Base-by-base conservation (phyloP, 768 basidiomycete species). In the Tricholoma sp. region DNA sequence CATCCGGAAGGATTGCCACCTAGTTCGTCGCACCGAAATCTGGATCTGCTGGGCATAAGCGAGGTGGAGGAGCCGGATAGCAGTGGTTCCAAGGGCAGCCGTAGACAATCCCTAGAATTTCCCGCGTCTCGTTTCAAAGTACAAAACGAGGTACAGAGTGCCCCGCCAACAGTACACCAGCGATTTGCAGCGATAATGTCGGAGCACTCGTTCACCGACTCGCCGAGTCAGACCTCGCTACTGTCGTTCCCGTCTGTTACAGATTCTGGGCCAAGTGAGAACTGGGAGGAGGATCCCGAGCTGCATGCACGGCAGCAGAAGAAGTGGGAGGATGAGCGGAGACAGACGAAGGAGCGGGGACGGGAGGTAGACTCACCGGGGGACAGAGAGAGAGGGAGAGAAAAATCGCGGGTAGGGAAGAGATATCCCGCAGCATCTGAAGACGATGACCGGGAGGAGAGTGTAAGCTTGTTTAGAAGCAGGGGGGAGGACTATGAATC, bases 361-460 rank as follows among this genome's bases (percentile, higher is more conserved):
- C 68, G 70, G 49, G 73, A 76, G 65, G 72, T 70, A 8, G 15
- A 18, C 2, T 0, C 3, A 15, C 34, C 17, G 33, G 50, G 31
- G 41, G 39, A 39, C 33, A 56, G 62, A 57, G 63, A 66, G 39
- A 66, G 61, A 48, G 67, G 63, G 24, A 62, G 66, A 41, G 67
- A 67, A 18, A 69, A 73, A 28, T 68, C 72, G 29, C 69, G 76
- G 58, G 70, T 74, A 29, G 68, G 71, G 49, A 74, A 76, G 65
- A 72, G 70, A 42, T 83, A 84, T 57, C 80, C 80, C 4, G 75
- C 73, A 52, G 78, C 75, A n/a, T 68, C 63, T 24, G 77, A 74
- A 0, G 75, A 77, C 3, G 81, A 83, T 61, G 86, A 88, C 52
- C 65, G 67, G 50, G 86, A 87, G 55, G 86, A 88, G 70, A 83